A percentile compares a stretch with the other conserved stretches of the same genome.
Conservation (phyloP, 2,329 filamentous ascomycete species). For the Colletotrichum sp. region DNA sequence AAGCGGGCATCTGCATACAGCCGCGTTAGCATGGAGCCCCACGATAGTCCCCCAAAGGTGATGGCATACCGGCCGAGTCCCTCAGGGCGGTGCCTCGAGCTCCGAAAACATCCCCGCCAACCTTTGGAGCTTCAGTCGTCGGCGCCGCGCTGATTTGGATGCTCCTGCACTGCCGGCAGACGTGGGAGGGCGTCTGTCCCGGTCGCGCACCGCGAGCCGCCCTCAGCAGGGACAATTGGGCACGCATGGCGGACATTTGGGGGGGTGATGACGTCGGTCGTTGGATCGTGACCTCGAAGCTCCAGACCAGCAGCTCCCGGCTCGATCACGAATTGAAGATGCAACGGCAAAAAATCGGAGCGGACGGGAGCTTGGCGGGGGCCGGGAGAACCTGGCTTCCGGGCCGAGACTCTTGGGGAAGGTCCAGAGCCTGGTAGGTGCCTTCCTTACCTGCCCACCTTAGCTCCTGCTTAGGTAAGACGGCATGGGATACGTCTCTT, state of each 20-base stretch:
- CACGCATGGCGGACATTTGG: conserved; percentile 41
- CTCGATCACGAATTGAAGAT: background rate
- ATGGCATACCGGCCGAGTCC: conserved; percentile 54
- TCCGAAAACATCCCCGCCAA: conserved; percentile 61
- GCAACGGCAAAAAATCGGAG: conserved; percentile 13
- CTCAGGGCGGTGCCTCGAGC: conserved; percentile 43
- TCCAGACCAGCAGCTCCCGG: background rate
- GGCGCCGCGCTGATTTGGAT: conserved; percentile 69
- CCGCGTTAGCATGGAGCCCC: background rate
- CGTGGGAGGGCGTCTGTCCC: conserved; percentile 34
- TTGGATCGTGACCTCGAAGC: conserved; percentile 10
- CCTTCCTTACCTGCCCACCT: background rate
- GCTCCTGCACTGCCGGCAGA: conserved; percentile 60
- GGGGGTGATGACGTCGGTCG: conserved; percentile 12
- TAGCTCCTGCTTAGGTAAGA: background rate
- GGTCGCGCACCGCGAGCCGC: conserved; percentile 34
- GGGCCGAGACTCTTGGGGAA: background rate
- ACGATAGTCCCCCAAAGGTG: too few species aligned
- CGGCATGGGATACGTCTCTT: background rate
- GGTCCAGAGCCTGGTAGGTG: background rate
- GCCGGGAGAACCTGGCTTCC: background rate
- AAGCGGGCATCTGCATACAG: conserved; percentile 79
- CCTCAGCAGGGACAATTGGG: conserved; percentile 43
- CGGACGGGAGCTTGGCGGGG: background rate
- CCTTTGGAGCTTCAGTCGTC: conserved; percentile 56